phyloP scores from a whole-genome alignment of 2,329 filamentous ascomycete genomes.

The Aspergillus pseudoglaucus region DNA sequence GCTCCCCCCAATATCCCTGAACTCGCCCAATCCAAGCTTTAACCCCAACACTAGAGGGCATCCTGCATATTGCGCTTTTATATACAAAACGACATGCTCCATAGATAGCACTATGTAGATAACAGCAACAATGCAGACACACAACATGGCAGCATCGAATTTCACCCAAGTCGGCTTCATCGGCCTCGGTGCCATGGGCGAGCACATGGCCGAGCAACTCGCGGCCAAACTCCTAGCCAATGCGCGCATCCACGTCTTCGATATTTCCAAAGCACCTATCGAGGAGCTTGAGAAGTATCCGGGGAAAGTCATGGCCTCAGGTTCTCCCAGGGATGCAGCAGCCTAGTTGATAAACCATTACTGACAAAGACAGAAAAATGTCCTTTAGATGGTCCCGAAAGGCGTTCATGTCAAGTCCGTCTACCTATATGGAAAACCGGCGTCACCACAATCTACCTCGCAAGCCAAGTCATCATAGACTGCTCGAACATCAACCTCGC shows the following conservation, averaged over 20 bases:
- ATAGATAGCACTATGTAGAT: too few relatives aligned
- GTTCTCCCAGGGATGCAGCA: background rate
- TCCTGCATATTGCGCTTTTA: too few relatives aligned
- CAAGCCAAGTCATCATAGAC: conserved; percentile 46
- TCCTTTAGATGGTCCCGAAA: conserved; percentile 51
- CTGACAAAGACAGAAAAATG: conserved; percentile 35
- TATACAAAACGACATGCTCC: too few relatives aligned
- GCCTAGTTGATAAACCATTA: background rate
- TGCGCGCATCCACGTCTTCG: conserved; percentile 10
- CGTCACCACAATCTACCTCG: conserved; percentile 37
- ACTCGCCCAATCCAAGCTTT: too few relatives aligned
- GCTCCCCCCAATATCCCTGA: too few relatives aligned
- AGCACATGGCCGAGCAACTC: conserved; percentile 47
- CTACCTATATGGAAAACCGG: conserved; percentile 42
- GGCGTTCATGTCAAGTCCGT: conserved; percentile 46
- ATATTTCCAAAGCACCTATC: background rate
- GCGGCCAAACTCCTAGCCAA: conserved; percentile 36
- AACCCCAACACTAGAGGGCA: too few relatives aligned
- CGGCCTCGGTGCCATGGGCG: conserved; percentile 50
- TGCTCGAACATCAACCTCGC: conserved; percentile 52
- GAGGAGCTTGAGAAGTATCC: background rate
- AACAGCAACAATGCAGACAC: too few relatives aligned
- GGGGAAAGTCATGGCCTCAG: background rate
- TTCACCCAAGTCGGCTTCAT: conserved; percentile 36
- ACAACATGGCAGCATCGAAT: too few relatives aligned